These are phyloP conservation scores for Blastobotrys malaysiensis DNA, from an alignment of 1,139 yeast species.

Conservation along the genomic window DNA sequence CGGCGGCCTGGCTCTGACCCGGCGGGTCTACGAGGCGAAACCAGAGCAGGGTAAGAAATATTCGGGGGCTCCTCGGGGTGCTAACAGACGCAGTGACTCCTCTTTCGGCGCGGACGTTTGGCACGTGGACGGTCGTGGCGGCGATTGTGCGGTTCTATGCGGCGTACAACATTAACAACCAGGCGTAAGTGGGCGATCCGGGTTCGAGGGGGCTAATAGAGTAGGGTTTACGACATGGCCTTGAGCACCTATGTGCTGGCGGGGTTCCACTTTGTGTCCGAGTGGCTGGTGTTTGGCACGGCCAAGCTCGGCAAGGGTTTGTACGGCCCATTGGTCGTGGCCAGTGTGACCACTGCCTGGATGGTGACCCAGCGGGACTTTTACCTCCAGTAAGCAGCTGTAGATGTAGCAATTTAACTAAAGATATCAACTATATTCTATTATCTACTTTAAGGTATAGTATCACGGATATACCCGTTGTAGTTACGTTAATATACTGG, in stretches of 20 bases:
- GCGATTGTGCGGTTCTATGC: slow-evolving; percentile 83
- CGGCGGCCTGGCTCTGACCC: slow-evolving; percentile 66
- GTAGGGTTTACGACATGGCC: slow-evolving; percentile 61
- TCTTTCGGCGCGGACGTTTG: slow-evolving; percentile 89
- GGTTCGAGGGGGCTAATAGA: slow-evolving; percentile 7
- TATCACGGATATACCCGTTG: too few species aligned
- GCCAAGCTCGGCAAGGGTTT: slow-evolving; percentile 84
- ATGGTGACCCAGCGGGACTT: slow-evolving; percentile 41
- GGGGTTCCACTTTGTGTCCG: slow-evolving; percentile 73
- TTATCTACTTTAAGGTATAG: too few species aligned
- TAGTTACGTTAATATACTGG: too few species aligned
- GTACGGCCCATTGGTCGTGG: slow-evolving; percentile 74
- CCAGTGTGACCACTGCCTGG: slow-evolving; percentile 42
- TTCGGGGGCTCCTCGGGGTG: neutral
- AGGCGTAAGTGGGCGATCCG: slow-evolving; percentile 1
- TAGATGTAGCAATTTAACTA: too few species aligned
- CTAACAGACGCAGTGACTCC: slow-evolving; percentile 45
- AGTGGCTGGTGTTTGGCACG: slow-evolving; percentile 74
- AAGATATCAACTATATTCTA: too few species aligned
- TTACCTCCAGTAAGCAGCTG: slow-evolving; percentile 29
- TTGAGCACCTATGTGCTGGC: slow-evolving; percentile 83
- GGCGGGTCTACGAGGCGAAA: slow-evolving; percentile 66
- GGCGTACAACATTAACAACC: slow-evolving; percentile 59
- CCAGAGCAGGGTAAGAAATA: slow-evolving; percentile 44
- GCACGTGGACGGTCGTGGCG: slow-evolving; percentile 93